Base-by-base conservation (phyloP, 306 rosid genomes). In the Quillaja saponaria region DNA sequence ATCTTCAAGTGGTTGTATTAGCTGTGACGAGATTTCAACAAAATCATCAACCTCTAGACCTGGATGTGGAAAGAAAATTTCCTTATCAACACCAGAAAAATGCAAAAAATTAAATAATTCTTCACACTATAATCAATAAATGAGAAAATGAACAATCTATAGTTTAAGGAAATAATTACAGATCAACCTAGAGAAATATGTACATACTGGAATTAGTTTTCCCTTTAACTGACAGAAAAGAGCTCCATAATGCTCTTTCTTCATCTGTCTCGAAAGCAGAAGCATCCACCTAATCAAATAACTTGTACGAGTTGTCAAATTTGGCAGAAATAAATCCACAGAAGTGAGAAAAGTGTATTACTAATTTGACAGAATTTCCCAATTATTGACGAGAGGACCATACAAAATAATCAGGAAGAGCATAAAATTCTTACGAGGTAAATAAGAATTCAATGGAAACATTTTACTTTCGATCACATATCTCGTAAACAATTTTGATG, bases 1-100 rank as follows among this genome's bases (percentile, higher is more conserved):
- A 75, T 91, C 82, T 13, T 91, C 96, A 21, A 91, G 96, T 17
- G 98, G 98, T 69, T 86, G 80, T 39, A 88, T 66, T n/a, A 91
- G 83, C 53, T 88, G 74, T 17, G 84, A 81, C 45, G 98, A 91
- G 76, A 81, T 76, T 60, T 82, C 80, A 28, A 86, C 52, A 64
- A 91, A 91, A 47, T 69, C 84, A 44, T 82, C 84, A 0, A 88
- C 76, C 67, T 82, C 95, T 10, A 86, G 77, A 59, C 86, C 96
- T 91, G 77, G 21, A 40, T 13, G 34, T 52, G 21, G 51, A 41
- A 63, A 51, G 59, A n/a, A 77, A 45, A 66, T 18, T 39, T 21
- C 66, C 51, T 53, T 53, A 33, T 63, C 45, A 40, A 3, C 16
- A 48, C 25, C 18, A 58, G 35, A 15, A 14, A 61, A 67, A 56